These are phyloP conservation scores for Eimeria brunetti DNA, from an alignment of 169 alveolate species.

Conservation along the genomic window DNA sequence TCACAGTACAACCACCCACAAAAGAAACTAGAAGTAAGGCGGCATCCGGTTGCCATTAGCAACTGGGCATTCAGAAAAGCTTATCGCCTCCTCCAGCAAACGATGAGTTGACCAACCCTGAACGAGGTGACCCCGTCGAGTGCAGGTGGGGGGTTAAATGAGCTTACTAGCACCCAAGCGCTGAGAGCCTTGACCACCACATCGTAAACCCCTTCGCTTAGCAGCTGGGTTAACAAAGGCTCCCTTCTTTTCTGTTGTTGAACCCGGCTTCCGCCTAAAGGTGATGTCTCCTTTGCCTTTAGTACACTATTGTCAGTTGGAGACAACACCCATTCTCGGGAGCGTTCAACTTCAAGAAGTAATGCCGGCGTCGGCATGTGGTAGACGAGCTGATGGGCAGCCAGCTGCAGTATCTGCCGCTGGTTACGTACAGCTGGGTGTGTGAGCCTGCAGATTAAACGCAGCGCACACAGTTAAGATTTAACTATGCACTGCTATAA, in stretches of 20 bases:
- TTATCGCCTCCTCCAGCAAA: background rate
- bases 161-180: conserved; percentile 52
- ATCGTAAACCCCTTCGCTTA: conserved; percentile 40
- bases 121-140: background rate
- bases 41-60: background rate
- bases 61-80: background rate
- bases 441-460: conserved; percentile 16
- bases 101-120: background rate
- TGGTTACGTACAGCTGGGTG: conserved; percentile 70
- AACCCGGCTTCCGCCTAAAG: background rate
- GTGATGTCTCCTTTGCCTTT: background rate
- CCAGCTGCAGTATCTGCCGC: conserved; percentile 62
- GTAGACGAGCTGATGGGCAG: conserved; percentile 57
- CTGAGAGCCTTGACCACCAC: conserved; percentile 30
- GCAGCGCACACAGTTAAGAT: background rate
- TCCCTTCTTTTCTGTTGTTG: background rate
- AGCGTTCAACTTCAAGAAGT: conserved; percentile 5
- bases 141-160: background rate
- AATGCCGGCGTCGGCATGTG: conserved; percentile 60
- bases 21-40: background rate
- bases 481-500: too few relatives aligned
- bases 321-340: background rate
- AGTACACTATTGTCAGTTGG: background rate
- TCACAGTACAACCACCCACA: background rate
- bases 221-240: conserved; percentile 17